Percentiles rank a stretch among this genome's conserved stretches.
Evolutionary conservation across 192 early-diverging fungal genomes (phyloP).

Genomic region (Dispira simplex): DNA sequence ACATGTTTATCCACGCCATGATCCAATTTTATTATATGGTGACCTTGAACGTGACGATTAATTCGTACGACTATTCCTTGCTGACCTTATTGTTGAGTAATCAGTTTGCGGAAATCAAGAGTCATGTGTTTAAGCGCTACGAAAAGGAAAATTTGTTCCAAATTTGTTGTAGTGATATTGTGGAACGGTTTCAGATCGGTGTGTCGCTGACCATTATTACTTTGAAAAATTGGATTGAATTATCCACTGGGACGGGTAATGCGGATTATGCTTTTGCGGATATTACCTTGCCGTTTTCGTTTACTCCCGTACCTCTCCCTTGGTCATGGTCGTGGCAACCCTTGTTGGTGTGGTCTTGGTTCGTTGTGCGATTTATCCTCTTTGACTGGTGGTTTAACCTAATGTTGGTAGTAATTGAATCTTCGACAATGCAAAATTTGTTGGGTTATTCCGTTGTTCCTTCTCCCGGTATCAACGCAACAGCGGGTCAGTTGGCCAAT

Average conservation of each 20-base stretch:
- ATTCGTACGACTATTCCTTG: constrained; percentile 88
- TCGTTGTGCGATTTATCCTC: neutral
- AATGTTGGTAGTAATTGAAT: neutral
- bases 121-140: constrained; percentile 92
- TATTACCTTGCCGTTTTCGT: neutral
- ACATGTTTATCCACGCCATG: constrained; percentile 81
- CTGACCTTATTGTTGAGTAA: constrained; percentile 88
- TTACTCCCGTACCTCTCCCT: neutral
- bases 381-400: neutral
- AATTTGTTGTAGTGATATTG: constrained; percentile 84
- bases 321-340: constrained; percentile 5
- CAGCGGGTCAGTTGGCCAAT: no score
- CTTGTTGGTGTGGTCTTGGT: neutral
- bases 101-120: constrained; percentile 98
- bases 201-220: constrained; percentile 85
- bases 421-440: neutral
- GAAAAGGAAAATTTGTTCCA: constrained; percentile 97
- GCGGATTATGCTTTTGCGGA: neutral
- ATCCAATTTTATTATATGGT: constrained; percentile 92
- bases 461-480: no score
- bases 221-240: constrained; percentile 76
- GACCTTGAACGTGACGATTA: constrained; percentile 91
- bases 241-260: constrained; percentile 23
- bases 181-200: constrained; percentile 86
- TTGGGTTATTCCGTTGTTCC: no score